Conservation (phyloP, 805 yeast genomes). For the Tanozyma kutaoensis region DNA sequence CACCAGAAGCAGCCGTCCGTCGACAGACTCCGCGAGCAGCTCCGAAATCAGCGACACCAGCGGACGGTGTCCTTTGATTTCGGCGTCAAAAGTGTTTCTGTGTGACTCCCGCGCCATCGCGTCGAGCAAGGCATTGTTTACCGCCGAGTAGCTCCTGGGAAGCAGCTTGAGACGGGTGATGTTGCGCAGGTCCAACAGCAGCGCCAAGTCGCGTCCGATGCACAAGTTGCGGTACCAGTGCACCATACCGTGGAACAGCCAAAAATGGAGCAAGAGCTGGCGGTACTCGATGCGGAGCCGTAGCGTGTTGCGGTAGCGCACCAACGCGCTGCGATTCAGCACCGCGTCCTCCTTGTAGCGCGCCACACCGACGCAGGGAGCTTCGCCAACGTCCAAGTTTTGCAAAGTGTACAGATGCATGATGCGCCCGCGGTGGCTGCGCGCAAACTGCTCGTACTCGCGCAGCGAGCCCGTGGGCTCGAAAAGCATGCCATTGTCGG, state of each 20-base stretch:
- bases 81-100: no score
- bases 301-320: conserved; percentile 20
- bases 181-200: conserved; percentile 14
- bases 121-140: conserved; percentile 11
- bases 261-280: conserved; percentile 24
- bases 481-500: conserved; percentile 20
- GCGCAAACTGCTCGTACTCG: conserved; percentile 7
- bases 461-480: conserved; percentile 17
- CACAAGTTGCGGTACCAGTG: conserved; percentile 22
- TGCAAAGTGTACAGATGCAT: conserved; percentile 16
- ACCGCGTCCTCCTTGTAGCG: neutral
- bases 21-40: no score
- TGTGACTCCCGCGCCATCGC: conserved; percentile 4
- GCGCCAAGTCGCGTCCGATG: conserved; percentile 21
- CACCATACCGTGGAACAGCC: conserved; percentile 26
- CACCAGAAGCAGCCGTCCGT: no score
- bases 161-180: conserved; percentile 13
- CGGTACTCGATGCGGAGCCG: conserved; percentile 24
- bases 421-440: conserved; percentile 10
- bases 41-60: no score
- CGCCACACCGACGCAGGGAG: conserved; percentile 11
- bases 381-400: conserved; percentile 19
- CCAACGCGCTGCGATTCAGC: no score
- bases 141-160: conserved; percentile 8
- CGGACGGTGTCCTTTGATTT: no score